These are phyloP conservation scores for Trichoderma hamatum DNA, from an alignment of 2,329 filamentous ascomycete genomes.

Conservation along the genomic window DNA sequence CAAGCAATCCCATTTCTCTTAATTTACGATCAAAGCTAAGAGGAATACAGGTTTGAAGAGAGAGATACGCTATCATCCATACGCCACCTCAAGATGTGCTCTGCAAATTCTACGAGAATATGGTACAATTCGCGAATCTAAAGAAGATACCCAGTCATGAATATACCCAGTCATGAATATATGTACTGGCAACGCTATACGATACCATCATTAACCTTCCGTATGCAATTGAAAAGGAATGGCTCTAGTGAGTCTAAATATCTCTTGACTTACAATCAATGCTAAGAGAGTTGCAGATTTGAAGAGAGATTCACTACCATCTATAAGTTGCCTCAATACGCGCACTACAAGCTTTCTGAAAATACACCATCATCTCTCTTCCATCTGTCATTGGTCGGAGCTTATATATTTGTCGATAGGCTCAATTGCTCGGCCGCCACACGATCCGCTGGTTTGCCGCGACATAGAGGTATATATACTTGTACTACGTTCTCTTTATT, in stretches of 20 bases:
- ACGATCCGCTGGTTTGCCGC: not conserved
- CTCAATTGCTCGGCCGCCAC: not conserved
- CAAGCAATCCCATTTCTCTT: not conserved
- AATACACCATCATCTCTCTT: not conserved
- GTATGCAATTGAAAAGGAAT: not conserved
- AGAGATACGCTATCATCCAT: not conserved
- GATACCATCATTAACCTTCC: not conserved
- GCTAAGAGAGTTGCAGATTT: not conserved
- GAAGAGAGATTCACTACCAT: not conserved
- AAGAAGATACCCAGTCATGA: not conserved
- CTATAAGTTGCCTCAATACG: not conserved
- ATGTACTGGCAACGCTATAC: not conserved
- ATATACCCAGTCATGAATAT: not conserved
- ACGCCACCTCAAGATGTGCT: not conserved
- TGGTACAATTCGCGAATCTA: not conserved
- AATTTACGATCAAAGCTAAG: not conserved
- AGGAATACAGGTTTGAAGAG: not conserved
- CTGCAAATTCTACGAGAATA: not conserved
- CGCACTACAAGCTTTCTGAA: not conserved
- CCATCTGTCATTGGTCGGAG: not conserved
- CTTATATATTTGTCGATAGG: not conserved
- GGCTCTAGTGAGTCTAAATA: not conserved
- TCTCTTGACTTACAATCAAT: not conserved
- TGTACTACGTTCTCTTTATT: not conserved
- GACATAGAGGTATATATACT: not conserved